phyloP scores from a whole-genome alignment of 169 alveolate genomes.

The Theileria parva region DNA sequence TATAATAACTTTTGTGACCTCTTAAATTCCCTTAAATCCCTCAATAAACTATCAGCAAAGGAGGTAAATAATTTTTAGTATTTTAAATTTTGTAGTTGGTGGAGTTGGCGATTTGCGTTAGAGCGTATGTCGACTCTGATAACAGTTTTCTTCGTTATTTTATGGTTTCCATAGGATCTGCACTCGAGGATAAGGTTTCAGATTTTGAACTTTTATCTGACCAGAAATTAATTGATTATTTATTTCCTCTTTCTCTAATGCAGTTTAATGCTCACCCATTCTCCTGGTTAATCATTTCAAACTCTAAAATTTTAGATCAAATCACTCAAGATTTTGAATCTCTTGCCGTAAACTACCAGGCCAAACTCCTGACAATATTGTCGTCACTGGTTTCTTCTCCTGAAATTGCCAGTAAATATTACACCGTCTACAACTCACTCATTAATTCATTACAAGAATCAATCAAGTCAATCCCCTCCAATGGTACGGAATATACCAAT shows the following conservation, averaged over 20 bases:
- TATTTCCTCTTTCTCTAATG: constrained; percentile 34
- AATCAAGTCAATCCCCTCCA: background rate
- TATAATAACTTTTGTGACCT: background rate
- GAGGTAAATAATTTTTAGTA: background rate
- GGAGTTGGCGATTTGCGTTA: background rate
- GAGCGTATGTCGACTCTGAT: constrained; percentile 3
- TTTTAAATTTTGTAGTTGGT: background rate
- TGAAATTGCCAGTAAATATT: constrained; percentile 1
- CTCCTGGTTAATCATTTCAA: constrained; percentile 31
- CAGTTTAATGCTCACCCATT: constrained; percentile 5
- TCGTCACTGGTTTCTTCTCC: constrained; percentile 16
- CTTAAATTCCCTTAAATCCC: background rate
- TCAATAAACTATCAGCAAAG: background rate
- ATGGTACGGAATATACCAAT: background rate
- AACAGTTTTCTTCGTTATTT: constrained; percentile 1
- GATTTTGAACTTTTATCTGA: background rate
- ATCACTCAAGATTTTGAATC: constrained; percentile 1
- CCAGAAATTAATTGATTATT: background rate
- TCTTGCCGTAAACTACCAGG: constrained; percentile 23
- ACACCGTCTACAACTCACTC: constrained; percentile 4
- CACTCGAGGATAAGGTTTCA: constrained; percentile 10
- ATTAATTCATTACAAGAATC: background rate
- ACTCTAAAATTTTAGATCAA: constrained; percentile 1
- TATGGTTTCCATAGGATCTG: constrained; percentile 17
- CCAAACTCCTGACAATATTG: constrained; percentile 30